Evolutionary conservation across 2,329 filamentous ascomycete species (phyloP).

Genomic region (Epichloe glyceriae): DNA sequence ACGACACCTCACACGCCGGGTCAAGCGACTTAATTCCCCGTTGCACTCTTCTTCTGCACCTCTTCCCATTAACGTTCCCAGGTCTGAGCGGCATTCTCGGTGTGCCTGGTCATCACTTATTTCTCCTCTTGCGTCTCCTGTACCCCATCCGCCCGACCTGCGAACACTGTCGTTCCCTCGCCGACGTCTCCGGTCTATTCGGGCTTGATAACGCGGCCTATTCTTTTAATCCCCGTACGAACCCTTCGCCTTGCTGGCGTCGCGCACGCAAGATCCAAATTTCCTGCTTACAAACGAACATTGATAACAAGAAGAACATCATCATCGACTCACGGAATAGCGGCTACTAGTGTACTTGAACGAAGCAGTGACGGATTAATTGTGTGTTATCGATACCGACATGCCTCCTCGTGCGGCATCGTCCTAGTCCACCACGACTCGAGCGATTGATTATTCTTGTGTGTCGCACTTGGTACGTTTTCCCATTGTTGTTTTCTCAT

Average conservation of each 20-base stretch:
- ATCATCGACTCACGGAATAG: not conserved
- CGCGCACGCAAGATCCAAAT: not conserved
- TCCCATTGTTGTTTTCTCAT: not conserved
- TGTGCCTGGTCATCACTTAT: not conserved
- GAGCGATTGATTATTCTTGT: constrained; percentile 1
- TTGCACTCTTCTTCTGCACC: not conserved
- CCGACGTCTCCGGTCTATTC: not conserved
- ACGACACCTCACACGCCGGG: too few species aligned
- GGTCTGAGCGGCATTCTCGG: not conserved
- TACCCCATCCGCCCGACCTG: not conserved
- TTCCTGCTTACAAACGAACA: not conserved
- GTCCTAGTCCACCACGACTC: not conserved
- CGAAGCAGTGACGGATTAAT: not conserved
- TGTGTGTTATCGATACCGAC: constrained; percentile 2
- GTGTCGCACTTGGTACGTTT: not conserved
- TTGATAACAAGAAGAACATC: not conserved
- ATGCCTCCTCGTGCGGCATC: constrained; percentile 4
- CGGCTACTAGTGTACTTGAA: not conserved
- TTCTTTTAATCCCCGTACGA: not conserved
- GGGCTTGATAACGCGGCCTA: not conserved
- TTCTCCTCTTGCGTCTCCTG: not conserved
- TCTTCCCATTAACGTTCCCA: not conserved
- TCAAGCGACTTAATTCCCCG: too few species aligned
- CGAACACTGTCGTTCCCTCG: not conserved
- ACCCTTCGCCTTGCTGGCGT: not conserved